These are phyloP conservation scores for Monilinia polystroma DNA, from an alignment of 2,329 filamentous ascomycete species.

Conservation along the genomic window DNA sequence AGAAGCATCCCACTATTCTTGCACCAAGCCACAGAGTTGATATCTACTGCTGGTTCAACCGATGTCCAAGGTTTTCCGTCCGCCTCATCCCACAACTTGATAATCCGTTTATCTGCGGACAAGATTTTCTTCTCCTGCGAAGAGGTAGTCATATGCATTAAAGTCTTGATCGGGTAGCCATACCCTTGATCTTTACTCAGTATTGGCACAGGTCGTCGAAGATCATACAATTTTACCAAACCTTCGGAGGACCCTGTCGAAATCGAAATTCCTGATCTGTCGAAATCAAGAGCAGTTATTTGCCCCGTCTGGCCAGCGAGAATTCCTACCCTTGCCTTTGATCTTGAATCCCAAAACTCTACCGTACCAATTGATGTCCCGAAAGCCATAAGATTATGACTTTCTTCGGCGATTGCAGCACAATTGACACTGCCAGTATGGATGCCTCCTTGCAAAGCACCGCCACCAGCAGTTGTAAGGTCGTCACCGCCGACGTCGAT, in stretches of 20 bases:
- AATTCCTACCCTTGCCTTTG: constrained; percentile 75
- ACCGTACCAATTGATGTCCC: constrained; percentile 94
- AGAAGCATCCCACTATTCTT: constrained; percentile 92
- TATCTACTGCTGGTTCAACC: constrained; percentile 89
- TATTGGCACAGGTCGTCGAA: constrained; percentile 81
- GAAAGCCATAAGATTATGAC: constrained; percentile 88
- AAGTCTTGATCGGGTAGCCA: constrained; percentile 84
- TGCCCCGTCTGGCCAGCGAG: constrained; percentile 68
- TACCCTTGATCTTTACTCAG: constrained; percentile 95
- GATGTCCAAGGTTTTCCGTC: constrained; percentile 91
- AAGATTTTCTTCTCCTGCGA: constrained; percentile 84
- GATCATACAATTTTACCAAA: constrained; percentile 85
- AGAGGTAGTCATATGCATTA: constrained; percentile 68
- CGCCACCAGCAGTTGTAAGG: constrained; percentile 60
- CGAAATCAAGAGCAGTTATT: constrained; percentile 86
- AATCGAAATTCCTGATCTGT: constrained; percentile 77
- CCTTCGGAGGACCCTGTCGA: constrained; percentile 87
- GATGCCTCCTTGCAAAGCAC: constrained; percentile 82
- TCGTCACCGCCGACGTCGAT: constrained; percentile 88
- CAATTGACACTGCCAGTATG: constrained; percentile 83
- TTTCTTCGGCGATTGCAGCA: constrained; percentile 80
- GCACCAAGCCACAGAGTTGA: constrained; percentile 92
- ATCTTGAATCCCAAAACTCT: constrained; percentile 93
- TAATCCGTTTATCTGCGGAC: constrained; percentile 90
- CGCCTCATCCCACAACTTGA: constrained; percentile 90